Evolutionary conservation across 305 asterid genomes (phyloP).

Genomic region (Nicotiana rustica): DNA sequence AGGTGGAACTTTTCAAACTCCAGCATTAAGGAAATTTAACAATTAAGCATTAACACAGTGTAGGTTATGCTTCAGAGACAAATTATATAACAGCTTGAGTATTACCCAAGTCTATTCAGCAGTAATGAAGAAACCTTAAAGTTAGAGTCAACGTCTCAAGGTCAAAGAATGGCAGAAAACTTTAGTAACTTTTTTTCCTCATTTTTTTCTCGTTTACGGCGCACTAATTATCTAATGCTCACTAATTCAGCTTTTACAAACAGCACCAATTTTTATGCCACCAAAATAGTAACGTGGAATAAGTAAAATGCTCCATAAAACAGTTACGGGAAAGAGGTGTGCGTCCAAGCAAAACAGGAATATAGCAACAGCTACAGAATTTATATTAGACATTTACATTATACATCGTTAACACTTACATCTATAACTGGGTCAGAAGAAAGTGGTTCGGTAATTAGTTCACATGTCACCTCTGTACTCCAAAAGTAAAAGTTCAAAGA

Average conservation of each 20-base stretch:
- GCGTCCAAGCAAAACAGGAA: not conserved
- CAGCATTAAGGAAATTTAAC: not conserved
- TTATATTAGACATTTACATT: not conserved
- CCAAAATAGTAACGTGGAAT: not conserved
- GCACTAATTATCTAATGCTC: slow-evolving; percentile 11
- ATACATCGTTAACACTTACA: not conserved
- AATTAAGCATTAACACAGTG: not conserved
- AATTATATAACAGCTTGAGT: not conserved
- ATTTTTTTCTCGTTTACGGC: not conserved
- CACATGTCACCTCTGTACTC: slow-evolving; percentile 3
- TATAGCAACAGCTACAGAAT: slow-evolving; percentile 6
- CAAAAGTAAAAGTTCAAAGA: not conserved
- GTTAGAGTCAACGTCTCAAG: not conserved
- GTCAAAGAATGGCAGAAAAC: not conserved
- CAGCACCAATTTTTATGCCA: not conserved
- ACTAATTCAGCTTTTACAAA: slow-evolving; percentile 16
- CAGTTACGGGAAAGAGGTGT: not conserved
- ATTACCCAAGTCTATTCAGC: not conserved
- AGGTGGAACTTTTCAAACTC: slow-evolving; percentile 12
- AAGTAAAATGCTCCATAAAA: not conserved
- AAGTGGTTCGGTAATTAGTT: not conserved
- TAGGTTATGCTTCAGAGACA: not conserved
- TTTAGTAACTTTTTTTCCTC: not conserved
- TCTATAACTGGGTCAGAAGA: not conserved
- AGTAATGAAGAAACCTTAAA: not conserved